Conservation (phyloP, 163 green algal species). For the Coccomyxa subellipsoidea region DNA sequence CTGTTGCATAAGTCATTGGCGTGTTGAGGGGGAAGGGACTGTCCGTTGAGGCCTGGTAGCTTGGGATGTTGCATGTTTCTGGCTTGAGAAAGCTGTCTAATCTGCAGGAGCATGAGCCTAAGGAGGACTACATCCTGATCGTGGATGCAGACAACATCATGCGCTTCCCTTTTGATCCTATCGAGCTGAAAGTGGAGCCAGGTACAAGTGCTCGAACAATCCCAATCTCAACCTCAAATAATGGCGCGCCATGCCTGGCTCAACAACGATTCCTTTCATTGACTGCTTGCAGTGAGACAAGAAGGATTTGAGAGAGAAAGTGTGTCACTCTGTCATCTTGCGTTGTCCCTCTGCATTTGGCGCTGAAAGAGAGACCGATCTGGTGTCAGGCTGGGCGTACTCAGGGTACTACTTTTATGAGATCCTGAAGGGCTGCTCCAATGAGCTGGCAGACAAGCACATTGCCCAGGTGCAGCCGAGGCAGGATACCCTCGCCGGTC, state of each 20-base stretch:
- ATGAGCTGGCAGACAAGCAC: slow-evolving; percentile 75
- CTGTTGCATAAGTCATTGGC: no score
- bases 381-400: slow-evolving; percentile 31
- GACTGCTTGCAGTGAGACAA: no score
- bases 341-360: neutral
- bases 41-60: no score
- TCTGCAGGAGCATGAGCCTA: slow-evolving; percentile 27
- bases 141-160: slow-evolving; percentile 69
- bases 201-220: no score
- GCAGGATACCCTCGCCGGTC: slow-evolving; percentile 73
- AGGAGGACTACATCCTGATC: slow-evolving; percentile 62
- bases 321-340: no score
- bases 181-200: slow-evolving; percentile 11
- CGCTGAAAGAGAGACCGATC: neutral
- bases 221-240: no score
- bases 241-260: no score
- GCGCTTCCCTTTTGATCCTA: slow-evolving; percentile 45
- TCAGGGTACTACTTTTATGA: slow-evolving; percentile 78
- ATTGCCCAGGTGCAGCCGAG: slow-evolving; percentile 68
- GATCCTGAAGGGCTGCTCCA: slow-evolving; percentile 67
- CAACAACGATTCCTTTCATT: no score
- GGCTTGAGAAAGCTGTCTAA: no score
- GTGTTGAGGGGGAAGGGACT: no score
- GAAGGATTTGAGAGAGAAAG: no score
- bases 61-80: no score